phyloP scores from a whole-genome alignment of 202 grass and related monocot genomes.

The Alloteropsis angusta region DNA sequence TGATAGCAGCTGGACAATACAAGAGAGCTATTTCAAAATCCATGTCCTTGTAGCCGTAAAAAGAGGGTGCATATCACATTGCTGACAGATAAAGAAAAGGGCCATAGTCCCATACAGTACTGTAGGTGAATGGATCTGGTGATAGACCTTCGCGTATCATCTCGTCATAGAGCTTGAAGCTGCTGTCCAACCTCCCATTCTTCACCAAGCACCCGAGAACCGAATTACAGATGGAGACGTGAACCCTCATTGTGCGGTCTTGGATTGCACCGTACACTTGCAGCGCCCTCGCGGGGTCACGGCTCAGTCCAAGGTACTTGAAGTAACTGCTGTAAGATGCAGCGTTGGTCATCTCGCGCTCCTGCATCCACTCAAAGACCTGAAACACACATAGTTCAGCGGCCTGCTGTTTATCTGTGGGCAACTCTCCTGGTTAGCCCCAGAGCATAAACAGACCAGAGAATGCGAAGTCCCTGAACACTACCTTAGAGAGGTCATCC shows the following conservation, averaged over 20 bases:
- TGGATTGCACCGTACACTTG: conserved; percentile 51
- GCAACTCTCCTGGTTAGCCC: neutral
- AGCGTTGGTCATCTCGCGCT: conserved; percentile 42
- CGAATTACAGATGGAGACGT: conserved; percentile 80
- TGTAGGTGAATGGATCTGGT: conserved; percentile 91
- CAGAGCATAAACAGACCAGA: neutral
- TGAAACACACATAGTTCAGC: conserved; percentile 32
- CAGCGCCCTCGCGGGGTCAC: conserved; percentile 48
- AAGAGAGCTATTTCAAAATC: conserved; percentile 4
- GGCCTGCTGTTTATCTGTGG: neutral
- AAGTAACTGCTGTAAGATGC: conserved; percentile 84
- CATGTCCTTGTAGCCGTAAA: neutral
- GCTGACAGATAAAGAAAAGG: neutral
- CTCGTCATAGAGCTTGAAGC: conserved; percentile 73
- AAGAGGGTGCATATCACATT: neutral
- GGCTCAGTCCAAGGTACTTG: conserved; percentile 78
- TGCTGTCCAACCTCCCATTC: conserved; percentile 63
- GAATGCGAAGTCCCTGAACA: neutral
- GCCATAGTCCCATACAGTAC: conserved; percentile 51
- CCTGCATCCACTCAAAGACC: conserved; percentile 85
- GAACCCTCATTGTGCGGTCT: conserved; percentile 38
- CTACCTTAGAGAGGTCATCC: conserved; percentile 67
- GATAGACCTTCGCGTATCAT: conserved; percentile 75
- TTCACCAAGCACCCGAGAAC: conserved; percentile 82
- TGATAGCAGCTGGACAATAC: conserved; percentile 62